Percentiles rank a stretch among this genome's conserved stretches.
Conservation (phyloP, 2,329 filamentous ascomycete species). For the Neurospora crassa region DNA sequence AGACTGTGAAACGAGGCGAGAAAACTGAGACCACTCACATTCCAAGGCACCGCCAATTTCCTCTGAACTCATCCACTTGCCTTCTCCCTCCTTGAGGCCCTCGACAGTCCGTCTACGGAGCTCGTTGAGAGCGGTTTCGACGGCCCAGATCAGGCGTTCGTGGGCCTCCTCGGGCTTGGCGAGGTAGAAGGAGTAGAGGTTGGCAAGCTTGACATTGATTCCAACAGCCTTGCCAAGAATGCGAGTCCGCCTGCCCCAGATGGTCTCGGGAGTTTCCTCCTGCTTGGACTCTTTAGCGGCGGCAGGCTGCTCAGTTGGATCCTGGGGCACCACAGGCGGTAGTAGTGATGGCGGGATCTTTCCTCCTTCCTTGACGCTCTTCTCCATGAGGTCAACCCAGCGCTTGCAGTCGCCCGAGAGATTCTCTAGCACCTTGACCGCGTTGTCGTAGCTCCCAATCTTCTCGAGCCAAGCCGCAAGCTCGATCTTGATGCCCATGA, state of each 20-base stretch:
- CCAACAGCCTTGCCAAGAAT: constrained; percentile 65
- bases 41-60: constrained; percentile 69
- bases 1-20: neutral
- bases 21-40: constrained; percentile 30
- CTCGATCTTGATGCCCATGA: constrained; percentile 80
- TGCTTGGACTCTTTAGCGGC: constrained; percentile 13
- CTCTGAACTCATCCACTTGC: constrained; percentile 59
- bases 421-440: constrained; percentile 71
- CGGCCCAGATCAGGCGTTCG: constrained; percentile 66
- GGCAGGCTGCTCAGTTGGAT: constrained; percentile 12
- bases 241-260: constrained; percentile 51
- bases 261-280: constrained; percentile 32
- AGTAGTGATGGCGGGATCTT: constrained; percentile 9
- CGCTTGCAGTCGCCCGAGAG: constrained; percentile 58
- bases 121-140: constrained; percentile 71
- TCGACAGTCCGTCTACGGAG: constrained; percentile 56
- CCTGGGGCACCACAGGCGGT: constrained; percentile 5
- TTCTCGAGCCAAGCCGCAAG: constrained; percentile 73
- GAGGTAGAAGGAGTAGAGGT: constrained; percentile 71
- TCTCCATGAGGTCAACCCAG: constrained; percentile 49
- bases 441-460: constrained; percentile 57
- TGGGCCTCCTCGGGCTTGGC: constrained; percentile 66
- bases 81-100: constrained; percentile 61
- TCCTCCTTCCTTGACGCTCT: constrained; percentile 30
- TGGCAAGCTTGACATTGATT: constrained; percentile 74